A percentile compares a stretch with the other conserved stretches of the same genome.
phyloP scores from a whole-genome alignment of 176 grass and related monocot genomes.

The Pontederia crassipes region DNA sequence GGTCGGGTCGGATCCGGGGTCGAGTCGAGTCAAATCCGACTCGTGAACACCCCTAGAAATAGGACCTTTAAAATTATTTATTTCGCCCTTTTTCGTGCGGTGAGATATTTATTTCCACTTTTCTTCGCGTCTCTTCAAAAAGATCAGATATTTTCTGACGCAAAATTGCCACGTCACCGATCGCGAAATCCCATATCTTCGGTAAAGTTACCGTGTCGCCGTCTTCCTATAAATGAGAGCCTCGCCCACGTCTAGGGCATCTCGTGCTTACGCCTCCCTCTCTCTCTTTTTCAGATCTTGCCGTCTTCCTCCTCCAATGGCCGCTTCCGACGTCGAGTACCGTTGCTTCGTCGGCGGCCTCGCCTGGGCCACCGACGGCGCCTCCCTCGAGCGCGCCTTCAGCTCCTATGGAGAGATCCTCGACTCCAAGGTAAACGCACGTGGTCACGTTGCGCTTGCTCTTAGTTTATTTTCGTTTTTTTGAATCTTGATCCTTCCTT shows the following conservation, averaged over 20 bases:
- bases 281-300: slow-evolving; percentile 35
- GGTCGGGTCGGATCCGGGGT: too few species aligned
- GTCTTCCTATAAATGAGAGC: slow-evolving; percentile 26
- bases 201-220: background rate
- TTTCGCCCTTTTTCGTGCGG: too few species aligned
- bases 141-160: too few species aligned
- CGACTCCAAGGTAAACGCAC: slow-evolving; percentile 54
- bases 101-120: too few species aligned
- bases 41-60: too few species aligned
- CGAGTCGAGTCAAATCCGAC: too few species aligned
- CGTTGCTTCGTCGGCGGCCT: slow-evolving; percentile 94
- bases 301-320: slow-evolving; percentile 26
- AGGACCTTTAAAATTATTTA: too few species aligned
- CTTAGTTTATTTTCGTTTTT: background rate
- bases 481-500: background rate
- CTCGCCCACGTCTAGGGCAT: background rate
- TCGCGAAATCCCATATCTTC: too few species aligned
- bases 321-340: slow-evolving; percentile 62
- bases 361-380: slow-evolving; percentile 80
- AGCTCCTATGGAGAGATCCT: slow-evolving; percentile 57
- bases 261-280: slow-evolving; percentile 28
- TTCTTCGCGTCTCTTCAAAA: too few species aligned
- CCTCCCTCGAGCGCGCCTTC: slow-evolving; percentile 67
- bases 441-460: too few species aligned
- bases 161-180: too few species aligned